Conservation (phyloP, 2,329 filamentous ascomycete species). For the Aspergillus jensenii region DNA sequence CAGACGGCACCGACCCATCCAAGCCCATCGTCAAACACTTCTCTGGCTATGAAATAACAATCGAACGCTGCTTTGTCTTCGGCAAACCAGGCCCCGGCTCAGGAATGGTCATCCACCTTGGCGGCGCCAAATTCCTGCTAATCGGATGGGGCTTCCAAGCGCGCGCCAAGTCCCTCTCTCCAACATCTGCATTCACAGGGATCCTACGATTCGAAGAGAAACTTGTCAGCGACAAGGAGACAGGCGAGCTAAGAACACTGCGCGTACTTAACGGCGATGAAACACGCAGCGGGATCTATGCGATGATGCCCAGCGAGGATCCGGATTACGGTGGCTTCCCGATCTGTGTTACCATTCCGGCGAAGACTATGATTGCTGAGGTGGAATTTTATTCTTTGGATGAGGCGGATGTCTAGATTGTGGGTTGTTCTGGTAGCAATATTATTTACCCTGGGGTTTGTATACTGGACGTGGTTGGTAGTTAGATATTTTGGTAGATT, state of each 20-base stretch:
- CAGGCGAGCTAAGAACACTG: conserved; percentile 37
- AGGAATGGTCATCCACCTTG: conserved; percentile 46
- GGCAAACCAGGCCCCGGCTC: conserved; percentile 42
- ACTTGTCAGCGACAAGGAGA: conserved; percentile 30
- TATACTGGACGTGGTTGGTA: background rate
- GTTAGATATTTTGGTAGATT: background rate
- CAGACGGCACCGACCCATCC: conserved; percentile 10
- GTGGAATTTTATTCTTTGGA: conserved; percentile 18
- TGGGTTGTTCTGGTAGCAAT: background rate
- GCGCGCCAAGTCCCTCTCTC: conserved; percentile 26
- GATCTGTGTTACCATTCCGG: conserved; percentile 49
- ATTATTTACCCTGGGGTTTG: too few species aligned
- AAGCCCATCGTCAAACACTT: conserved; percentile 32
- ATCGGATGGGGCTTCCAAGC: conserved; percentile 49
- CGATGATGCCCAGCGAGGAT: conserved; percentile 58
- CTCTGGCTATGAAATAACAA: conserved; percentile 34
- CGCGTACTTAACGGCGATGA: conserved; percentile 47
- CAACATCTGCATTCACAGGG: conserved; percentile 42
- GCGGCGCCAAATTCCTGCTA: conserved; percentile 42
- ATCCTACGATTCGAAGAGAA: conserved; percentile 47
- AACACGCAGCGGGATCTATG: conserved; percentile 47
- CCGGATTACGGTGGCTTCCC: conserved; percentile 58
- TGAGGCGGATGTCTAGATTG: background rate
- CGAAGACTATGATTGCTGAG: conserved; percentile 43
- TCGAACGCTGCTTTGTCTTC: conserved; percentile 49